Base-by-base conservation (phyloP, 176 grass and related monocot genomes). In the Cenchrus fungigraminus region DNA sequence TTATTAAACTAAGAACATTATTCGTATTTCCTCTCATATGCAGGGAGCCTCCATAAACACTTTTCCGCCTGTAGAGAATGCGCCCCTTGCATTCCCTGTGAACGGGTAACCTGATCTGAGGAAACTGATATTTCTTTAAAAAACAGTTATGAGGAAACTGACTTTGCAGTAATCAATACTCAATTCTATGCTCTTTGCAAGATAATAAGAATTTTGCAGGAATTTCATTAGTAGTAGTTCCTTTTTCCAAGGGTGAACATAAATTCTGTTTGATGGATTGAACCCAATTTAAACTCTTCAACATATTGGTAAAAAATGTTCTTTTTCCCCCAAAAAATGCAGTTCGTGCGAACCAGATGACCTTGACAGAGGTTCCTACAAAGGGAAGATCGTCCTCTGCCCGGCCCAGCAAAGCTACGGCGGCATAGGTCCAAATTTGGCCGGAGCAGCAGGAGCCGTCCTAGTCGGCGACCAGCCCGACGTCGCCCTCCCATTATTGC, bases 31-130 rank as follows among this genome's bases (percentile, higher is more conserved):
- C 28, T 14, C 2, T 28, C 66, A 20, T 12, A 20, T 12, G 40
- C 82, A 89, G 76, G 76, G 87, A n/a, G 20, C 19, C 12, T 71
- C 75, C 19, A 32, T 77, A 20, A 70, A 80, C 61, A 74, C 12
- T 57, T 79, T 89, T 45, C 82, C 66, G 3, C 10, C 19, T 20
- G 13, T 54, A 11, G 20, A 9, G 25, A n/a, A 80, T 19, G 50
- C 29, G 15, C 7, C 64, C 9, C n/a, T 68, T 37, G 16, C 15
- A 37, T 0, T 74, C 7, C 66, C 87, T 11, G 37, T 9, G 0
- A 29, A 85, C 5, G 83, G 83, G 73, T 85, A 85, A 54, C 2
- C 6, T 3, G 37, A 4, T 40, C 37, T 40, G 37, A 40, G 2
- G 37, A 40, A 40, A 40, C 37, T 40, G 37, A 40, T 32, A 32